These are phyloP conservation scores for Diaporthe aspalathi DNA, from an alignment of 2,329 filamentous ascomycete species.

Conservation along the genomic window DNA sequence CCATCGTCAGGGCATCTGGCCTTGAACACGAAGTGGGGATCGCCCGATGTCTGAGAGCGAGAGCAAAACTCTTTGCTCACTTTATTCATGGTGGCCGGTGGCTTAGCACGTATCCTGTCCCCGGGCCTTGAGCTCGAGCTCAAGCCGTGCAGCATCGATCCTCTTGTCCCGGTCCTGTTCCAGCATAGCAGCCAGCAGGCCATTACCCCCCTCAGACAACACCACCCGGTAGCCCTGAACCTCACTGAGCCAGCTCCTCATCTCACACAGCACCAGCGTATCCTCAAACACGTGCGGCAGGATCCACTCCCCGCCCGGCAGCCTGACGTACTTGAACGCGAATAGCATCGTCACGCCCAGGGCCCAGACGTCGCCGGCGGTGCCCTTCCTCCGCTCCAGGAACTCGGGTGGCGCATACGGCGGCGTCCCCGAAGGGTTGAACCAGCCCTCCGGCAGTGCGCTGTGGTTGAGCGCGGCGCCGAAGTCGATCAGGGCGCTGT, in stretches of 20 bases:
- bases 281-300: conserved; percentile 34
- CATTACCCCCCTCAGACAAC: neutral
- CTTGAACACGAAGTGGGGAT: too few species aligned
- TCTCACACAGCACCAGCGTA: neutral
- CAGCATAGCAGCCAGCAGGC: conserved; percentile 20
- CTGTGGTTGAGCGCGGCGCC: conserved; percentile 37
- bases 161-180: neutral
- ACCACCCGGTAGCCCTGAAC: neutral
- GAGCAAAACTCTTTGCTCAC: too few species aligned
- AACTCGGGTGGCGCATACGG: conserved; percentile 39
- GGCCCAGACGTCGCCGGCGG: conserved; percentile 38
- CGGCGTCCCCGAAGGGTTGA: conserved; percentile 39
- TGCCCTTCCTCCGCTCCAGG: conserved; percentile 31
- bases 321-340: conserved; percentile 28
- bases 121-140: neutral
- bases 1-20: too few species aligned
- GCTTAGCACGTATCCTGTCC: neutral
- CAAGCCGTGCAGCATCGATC: neutral
- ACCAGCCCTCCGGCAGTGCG: conserved; percentile 14
- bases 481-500: conserved; percentile 38
- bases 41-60: too few species aligned
- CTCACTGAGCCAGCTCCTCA: neutral
- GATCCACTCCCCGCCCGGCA: conserved; percentile 39
- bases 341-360: conserved; percentile 40
- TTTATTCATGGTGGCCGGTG: too few species aligned